Percentiles rank a stretch among this genome's conserved stretches.
Conservation (phyloP, 306 rosid species). For the Casuarina glauca region DNA sequence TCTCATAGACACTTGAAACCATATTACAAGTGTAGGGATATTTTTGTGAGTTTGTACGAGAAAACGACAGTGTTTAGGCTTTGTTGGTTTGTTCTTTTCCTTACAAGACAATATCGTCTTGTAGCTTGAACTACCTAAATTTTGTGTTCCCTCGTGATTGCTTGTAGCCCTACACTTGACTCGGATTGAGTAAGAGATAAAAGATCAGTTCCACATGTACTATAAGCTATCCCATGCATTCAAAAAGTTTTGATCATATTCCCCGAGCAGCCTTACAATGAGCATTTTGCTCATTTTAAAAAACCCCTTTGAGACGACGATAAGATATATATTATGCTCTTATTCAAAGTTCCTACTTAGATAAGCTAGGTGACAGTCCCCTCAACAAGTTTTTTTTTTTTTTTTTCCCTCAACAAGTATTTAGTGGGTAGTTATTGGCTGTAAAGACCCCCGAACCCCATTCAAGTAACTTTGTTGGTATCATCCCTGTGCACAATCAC, state of each 20-base stretch:
- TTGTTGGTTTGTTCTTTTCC: too few species aligned
- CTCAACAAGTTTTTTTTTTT: too few species aligned
- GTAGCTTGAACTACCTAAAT: too few species aligned
- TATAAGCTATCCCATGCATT: neutral
- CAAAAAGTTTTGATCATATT: neutral
- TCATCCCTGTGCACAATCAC: slow-evolving; percentile 52
- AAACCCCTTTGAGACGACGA: neutral
- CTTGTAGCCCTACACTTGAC: too few species aligned
- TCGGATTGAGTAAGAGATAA: neutral
- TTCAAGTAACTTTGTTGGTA: slow-evolving; percentile 49
- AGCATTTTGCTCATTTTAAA: neutral
- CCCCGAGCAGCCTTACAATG: neutral
- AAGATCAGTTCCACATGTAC: neutral
- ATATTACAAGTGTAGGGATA: too few species aligned
- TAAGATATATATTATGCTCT: neutral
- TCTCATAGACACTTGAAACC: too few species aligned
- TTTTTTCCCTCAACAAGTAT: slow-evolving; percentile 28
- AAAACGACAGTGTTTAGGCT: too few species aligned
- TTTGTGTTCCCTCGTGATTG: too few species aligned
- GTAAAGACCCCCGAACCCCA: slow-evolving; percentile 55
- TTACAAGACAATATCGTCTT: too few species aligned
- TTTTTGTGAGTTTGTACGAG: too few species aligned
- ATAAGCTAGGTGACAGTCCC: neutral
- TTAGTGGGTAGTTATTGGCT: slow-evolving; percentile 50
- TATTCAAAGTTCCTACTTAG: neutral